Conservation (phyloP, 2,329 filamentous ascomycete genomes). For the Colletotrichum salicis region DNA sequence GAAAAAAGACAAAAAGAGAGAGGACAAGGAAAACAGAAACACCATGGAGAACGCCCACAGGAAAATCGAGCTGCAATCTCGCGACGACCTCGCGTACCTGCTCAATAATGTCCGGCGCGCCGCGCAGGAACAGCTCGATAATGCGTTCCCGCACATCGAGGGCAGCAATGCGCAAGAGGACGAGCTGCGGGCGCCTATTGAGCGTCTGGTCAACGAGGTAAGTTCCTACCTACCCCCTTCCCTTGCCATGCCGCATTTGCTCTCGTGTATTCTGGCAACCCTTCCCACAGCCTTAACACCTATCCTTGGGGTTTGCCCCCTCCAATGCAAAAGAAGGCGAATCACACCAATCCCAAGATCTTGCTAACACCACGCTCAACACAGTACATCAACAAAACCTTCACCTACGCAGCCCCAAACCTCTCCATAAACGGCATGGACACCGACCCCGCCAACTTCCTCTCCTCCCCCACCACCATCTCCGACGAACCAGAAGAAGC, state of each 20-base stretch:
- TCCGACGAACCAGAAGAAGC: conserved; percentile 49
- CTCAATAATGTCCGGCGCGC: conserved; percentile 75
- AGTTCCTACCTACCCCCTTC: background rate
- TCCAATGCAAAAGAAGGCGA: background rate
- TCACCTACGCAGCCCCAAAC: conserved; percentile 67
- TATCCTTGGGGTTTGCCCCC: too few relatives aligned
- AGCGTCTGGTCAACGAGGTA: conserved; percentile 69
- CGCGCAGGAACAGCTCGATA: conserved; percentile 73
- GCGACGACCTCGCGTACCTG: conserved; percentile 77
- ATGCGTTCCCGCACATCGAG: conserved; percentile 74
- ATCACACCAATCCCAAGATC: too few relatives aligned
- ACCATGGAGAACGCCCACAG: conserved; percentile 65
- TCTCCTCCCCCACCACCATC: conserved; percentile 39
- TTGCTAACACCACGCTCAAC: background rate
- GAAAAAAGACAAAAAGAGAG: background rate
- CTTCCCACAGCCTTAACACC: too few relatives aligned
- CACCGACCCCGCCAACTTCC: conserved; percentile 54
- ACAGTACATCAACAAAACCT: conserved; percentile 71
- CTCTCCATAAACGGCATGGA: conserved; percentile 71
- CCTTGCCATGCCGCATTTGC: background rate
- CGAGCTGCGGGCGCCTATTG: conserved; percentile 67
- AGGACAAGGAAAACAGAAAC: background rate
- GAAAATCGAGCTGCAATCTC: conserved; percentile 83
- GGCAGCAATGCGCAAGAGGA: conserved; percentile 54
- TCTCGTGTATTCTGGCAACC: too few relatives aligned